These are phyloP conservation scores for Laetiporus sulphureus DNA, from an alignment of 1,284 basidiomycete genomes.

Conservation along the genomic window DNA sequence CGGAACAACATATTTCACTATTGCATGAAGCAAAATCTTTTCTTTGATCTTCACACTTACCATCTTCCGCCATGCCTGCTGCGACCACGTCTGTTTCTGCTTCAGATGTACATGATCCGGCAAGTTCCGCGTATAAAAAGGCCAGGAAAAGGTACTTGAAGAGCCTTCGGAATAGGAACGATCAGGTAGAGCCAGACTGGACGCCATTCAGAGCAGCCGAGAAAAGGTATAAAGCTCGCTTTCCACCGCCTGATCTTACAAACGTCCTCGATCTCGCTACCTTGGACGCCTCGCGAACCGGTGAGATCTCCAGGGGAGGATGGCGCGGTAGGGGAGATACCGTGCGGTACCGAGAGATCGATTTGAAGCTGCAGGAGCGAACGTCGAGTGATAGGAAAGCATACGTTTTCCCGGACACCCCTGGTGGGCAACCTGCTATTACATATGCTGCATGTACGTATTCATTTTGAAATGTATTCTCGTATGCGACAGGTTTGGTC, in stretches of 20 bases:
- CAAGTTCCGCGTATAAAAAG: constrained; percentile 55
- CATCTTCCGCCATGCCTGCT: constrained; percentile 7
- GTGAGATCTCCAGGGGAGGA: constrained; percentile 35
- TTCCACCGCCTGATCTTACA: constrained; percentile 67
- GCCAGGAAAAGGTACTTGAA: constrained; percentile 52
- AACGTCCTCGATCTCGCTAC: constrained; percentile 58
- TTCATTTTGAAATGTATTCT: constrained; percentile 15
- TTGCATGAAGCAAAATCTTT: background rate
- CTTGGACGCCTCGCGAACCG: constrained; percentile 31
- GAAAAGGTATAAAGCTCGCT: constrained; percentile 70
- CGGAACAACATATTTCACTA: too few relatives aligned
- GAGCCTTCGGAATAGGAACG: constrained; percentile 47
- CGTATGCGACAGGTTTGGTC: constrained; percentile 58
- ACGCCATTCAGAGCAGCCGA: constrained; percentile 69
- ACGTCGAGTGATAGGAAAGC: constrained; percentile 24
- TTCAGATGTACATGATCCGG: constrained; percentile 30
- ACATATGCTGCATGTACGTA: constrained; percentile 15
- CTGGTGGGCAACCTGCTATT: constrained; percentile 36
- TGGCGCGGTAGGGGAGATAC: constrained; percentile 43
- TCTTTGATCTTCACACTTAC: background rate
- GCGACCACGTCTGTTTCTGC: constrained; percentile 3
- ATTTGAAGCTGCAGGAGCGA: constrained; percentile 5
- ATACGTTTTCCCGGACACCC: constrained; percentile 46
- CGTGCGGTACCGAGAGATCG: constrained; percentile 29
- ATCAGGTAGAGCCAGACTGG: constrained; percentile 44